Evolutionary conservation across 495 filamentous ascomycete genomes (phyloP), one percentile per base, ranked within the genome.

Genomic region (Penicillium flavigenum): DNA sequence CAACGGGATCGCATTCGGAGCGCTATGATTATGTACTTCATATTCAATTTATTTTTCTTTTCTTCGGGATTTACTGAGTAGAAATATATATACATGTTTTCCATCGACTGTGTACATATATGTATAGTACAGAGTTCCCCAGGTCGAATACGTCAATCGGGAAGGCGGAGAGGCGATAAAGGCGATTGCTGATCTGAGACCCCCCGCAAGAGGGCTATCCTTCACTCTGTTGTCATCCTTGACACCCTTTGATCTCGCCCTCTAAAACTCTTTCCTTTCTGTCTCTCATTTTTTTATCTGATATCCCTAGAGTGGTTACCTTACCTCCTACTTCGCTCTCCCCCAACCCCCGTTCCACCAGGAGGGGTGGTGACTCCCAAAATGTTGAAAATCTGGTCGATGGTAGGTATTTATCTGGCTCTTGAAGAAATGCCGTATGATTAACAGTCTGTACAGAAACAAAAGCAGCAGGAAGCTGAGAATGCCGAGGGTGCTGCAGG

Each of bases 321-420:
- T 11, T 12, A 29, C 22, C n/a, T 22, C 32, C 5, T 38, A 34
- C 31, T 32, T 2, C 31, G 11, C 22, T 39, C 36, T 19, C 53
- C 38, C 32, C 29, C 43, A 51, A 42, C 14, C 36, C 31, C 29
- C 31, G 20, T 52, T 50, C 59, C 59, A 57, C 61, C 56, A 55
- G 51, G 60, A 56, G 65, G 59, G 63, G 60, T 59, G 63, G 63
- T 66, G 56, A 59, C 54, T 70, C n/a, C 17, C 19, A 91, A 74
- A 64, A 98, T 98, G 94, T 81, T 97, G 79, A 98, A 98, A 75
- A 96, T 98, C 80, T 98, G 94, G 94, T 96, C 92, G 72, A 96
- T 98, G 92, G 92, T 96, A 79, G 45, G 83, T 42, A 51, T 7
- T 22, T 32, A 59, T 51, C 51, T 56, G 31, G 34, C 29, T n/a